Percentiles rank a stretch among this genome's conserved stretches.
These are phyloP conservation scores for Tricholoma sp. DNA, from an alignment of 768 basidiomycete species.

Conservation along the genomic window DNA sequence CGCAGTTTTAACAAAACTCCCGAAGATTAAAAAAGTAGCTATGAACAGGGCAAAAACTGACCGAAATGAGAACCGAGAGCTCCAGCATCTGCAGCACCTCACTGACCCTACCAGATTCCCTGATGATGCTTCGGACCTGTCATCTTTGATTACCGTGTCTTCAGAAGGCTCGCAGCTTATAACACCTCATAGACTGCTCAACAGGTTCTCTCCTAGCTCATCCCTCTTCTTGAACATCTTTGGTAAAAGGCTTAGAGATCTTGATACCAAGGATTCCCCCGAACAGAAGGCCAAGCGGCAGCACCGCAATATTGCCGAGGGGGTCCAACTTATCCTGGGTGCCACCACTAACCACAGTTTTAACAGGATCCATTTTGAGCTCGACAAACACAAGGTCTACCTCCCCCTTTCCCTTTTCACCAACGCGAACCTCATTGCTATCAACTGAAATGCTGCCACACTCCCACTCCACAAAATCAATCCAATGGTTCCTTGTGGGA, in stretches of 20 bases:
- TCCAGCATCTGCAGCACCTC: not conserved
- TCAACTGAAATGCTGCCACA: conserved; percentile 1
- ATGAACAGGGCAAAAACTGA: not conserved
- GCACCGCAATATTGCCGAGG: not conserved
- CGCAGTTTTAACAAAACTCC: no score
- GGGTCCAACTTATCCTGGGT: not conserved
- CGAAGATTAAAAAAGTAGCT: not conserved
- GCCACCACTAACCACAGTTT: not conserved
- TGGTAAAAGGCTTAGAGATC: no score
- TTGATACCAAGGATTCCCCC: not conserved
- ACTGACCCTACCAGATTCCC: not conserved
- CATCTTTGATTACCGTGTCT: not conserved
- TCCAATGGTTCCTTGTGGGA: not conserved
- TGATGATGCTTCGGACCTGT: not conserved
- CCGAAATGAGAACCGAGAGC: not conserved
- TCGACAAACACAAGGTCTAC: conserved; percentile 4
- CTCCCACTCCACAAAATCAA: conserved; percentile 8
- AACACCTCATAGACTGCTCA: no score
- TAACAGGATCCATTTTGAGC: not conserved
- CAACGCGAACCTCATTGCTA: conserved; percentile 1
- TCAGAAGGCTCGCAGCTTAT: not conserved
- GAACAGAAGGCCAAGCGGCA: conserved; percentile 1
- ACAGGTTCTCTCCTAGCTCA: not conserved
- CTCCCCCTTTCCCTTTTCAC: conserved; percentile 9
- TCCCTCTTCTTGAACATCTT: no score